Evolutionary conservation across 2,329 filamentous ascomycete species (phyloP).

Genomic region (Hymenotorrendiella dingleyae): DNA sequence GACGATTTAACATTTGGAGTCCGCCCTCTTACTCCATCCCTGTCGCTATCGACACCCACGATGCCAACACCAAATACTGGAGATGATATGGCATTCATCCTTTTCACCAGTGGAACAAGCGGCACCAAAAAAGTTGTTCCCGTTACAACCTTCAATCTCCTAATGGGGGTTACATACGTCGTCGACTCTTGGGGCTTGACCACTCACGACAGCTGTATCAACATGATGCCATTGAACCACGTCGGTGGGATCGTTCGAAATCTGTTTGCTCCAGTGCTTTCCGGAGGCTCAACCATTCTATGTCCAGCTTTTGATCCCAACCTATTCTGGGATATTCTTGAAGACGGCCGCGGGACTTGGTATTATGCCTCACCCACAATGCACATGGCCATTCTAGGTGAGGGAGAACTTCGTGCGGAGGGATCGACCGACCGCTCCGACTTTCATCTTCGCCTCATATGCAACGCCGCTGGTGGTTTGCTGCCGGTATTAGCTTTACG

Average conservation of each 20-base stretch:
- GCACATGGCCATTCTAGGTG: slow-evolving; percentile 48
- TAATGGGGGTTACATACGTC: slow-evolving; percentile 45
- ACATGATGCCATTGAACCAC: slow-evolving; percentile 56
- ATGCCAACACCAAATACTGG: neutral
- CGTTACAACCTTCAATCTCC: slow-evolving; percentile 40
- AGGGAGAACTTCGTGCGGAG: slow-evolving; percentile 35
- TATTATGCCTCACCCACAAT: slow-evolving; percentile 54
- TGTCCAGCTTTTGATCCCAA: slow-evolving; percentile 48
- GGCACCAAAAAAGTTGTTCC: slow-evolving; percentile 52
- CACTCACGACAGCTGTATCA: slow-evolving; percentile 44
- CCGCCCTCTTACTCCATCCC: neutral
- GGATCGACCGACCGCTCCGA: slow-evolving; percentile 37
- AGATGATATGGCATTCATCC: slow-evolving; percentile 44
- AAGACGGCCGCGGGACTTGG: slow-evolving; percentile 45
- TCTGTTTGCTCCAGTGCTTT: slow-evolving; percentile 48
- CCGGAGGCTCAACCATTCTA: slow-evolving; percentile 48
- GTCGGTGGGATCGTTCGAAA: slow-evolving; percentile 49
- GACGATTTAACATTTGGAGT: neutral
- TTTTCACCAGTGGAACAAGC: slow-evolving; percentile 53
- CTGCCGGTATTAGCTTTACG: slow-evolving; percentile 17
- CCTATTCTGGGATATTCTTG: slow-evolving; percentile 49
- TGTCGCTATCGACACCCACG: neutral
- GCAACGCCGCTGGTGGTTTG: neutral
- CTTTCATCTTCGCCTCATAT: slow-evolving; percentile 34
- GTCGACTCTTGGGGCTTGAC: slow-evolving; percentile 48